A percentile compares a stretch with the other conserved stretches of the same genome.
phyloP scores from a whole-genome alignment of 306 rosid genomes.

The Trifolium pratense region DNA sequence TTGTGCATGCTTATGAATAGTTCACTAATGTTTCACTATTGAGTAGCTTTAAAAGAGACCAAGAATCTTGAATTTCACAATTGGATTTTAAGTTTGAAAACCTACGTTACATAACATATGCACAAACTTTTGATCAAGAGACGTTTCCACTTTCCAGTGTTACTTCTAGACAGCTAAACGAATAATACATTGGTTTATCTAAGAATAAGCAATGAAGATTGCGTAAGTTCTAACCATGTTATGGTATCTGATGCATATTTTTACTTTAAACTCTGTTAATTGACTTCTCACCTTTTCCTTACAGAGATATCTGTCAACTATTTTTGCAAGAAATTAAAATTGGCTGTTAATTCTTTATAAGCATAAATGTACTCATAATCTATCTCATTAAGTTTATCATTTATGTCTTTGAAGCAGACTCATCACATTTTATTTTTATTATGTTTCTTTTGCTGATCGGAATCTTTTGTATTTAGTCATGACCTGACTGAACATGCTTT shows the following conservation, averaged over 20 bases:
- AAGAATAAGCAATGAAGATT: background rate
- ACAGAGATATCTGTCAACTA: background rate
- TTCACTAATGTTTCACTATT: background rate
- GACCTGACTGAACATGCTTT: background rate
- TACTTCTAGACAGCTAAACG: background rate
- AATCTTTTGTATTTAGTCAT: conserved; percentile 12
- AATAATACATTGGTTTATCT: background rate
- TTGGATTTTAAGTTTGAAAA: background rate
- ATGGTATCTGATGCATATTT: background rate
- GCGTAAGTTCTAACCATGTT: background rate
- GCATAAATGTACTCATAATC: conserved; percentile 20
- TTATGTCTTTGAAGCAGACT: conserved; percentile 20
- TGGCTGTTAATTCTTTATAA: conserved; percentile 16
- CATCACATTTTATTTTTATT: background rate
- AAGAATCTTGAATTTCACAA: background rate
- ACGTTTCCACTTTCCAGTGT: background rate
- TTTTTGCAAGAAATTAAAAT: conserved; percentile 10
- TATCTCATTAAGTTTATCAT: conserved; percentile 4
- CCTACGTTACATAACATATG: background rate
- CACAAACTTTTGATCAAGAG: background rate
- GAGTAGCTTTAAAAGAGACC: conserved; percentile 15
- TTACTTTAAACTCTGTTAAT: background rate
- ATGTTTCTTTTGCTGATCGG: conserved; percentile 1
- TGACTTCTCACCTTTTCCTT: background rate
- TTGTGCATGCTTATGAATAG: background rate